These are phyloP conservation scores for Knufia fluminis DNA, from an alignment of 2,329 filamentous ascomycete species.

Conservation along the genomic window DNA sequence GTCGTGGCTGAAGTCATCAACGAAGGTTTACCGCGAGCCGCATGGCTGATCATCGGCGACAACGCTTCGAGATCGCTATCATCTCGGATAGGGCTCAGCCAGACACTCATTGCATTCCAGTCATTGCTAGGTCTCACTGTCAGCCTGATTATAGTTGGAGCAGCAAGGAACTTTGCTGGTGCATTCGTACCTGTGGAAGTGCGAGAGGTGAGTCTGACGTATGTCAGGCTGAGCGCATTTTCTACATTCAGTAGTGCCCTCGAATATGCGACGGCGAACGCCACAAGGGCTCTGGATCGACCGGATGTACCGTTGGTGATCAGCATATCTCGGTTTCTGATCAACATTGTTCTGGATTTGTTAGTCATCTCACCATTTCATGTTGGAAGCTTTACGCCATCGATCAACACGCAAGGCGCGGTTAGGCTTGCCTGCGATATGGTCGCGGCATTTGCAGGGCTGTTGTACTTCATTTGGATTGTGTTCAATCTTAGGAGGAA, in stretches of 20 bases:
- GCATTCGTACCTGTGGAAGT: constrained; percentile 56
- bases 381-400: constrained; percentile 45
- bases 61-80: constrained; percentile 42
- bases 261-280: constrained; percentile 52
- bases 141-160: constrained; percentile 49
- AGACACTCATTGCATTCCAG: constrained; percentile 51
- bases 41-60: constrained; percentile 62
- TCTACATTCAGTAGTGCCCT: constrained; percentile 53
- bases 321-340: constrained; percentile 51
- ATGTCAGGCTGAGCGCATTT: constrained; percentile 57
- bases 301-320: constrained; percentile 62
- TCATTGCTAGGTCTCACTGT: constrained; percentile 48
- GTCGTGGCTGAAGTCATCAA: constrained; percentile 61
- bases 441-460: constrained; percentile 44
- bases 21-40: constrained; percentile 59
- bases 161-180: constrained; percentile 46
- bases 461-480: constrained; percentile 48
- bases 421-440: constrained; percentile 56
- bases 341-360: constrained; percentile 60
- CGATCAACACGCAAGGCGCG: constrained; percentile 54
- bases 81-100: constrained; percentile 49
- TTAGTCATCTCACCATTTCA: constrained; percentile 59
- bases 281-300: constrained; percentile 57
- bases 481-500: constrained; percentile 11
- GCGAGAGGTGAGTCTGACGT: constrained; percentile 48